Percentiles rank a stretch among this genome's conserved stretches.
phyloP scores from a whole-genome alignment of 1,284 basidiomycete genomes.

The Leccinum brunneo-olivaceum region DNA sequence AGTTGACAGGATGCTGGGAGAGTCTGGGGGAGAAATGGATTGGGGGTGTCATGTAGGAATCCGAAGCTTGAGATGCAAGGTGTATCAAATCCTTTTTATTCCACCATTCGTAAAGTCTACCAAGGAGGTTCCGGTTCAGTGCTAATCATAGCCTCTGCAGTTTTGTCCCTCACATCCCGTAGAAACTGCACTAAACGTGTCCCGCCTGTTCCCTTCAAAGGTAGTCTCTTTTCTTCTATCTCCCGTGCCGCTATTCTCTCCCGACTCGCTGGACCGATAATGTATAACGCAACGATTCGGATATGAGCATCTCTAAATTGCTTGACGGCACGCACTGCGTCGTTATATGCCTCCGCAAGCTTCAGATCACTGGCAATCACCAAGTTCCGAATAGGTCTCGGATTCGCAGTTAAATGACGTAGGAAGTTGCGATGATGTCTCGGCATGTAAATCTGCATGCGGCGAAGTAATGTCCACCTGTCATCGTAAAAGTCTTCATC shows the following conservation, averaged over 20 bases:
- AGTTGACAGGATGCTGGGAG: conserved; percentile 41
- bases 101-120: no score
- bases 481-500: conserved; percentile 14
- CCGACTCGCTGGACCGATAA: conserved; percentile 61
- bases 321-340: conserved; percentile 68
- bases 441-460: conserved; percentile 90
- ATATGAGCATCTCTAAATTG: conserved; percentile 84
- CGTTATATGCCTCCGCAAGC: conserved; percentile 66
- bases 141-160: conserved; percentile 17
- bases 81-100: no score
- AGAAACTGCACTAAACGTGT: conserved; percentile 50
- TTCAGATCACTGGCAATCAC: conserved; percentile 21
- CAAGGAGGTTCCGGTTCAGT: not conserved
- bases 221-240: conserved; percentile 24
- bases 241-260: conserved; percentile 18
- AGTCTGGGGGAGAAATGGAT: conserved; percentile 25
- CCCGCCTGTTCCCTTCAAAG: conserved; percentile 78
- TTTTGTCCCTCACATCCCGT: conserved; percentile 22
- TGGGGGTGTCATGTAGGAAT: conserved; percentile 10
- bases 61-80: no score
- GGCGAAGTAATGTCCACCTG: conserved; percentile 54
- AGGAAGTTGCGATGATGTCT: conserved; percentile 86
- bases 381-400: conserved; percentile 46
- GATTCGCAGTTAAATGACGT: conserved; percentile 65
- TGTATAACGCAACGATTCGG: conserved; percentile 80